Evolutionary conservation across 1,284 basidiomycete genomes (phyloP).

Genomic region (Malassezia arunalokei): DNA sequence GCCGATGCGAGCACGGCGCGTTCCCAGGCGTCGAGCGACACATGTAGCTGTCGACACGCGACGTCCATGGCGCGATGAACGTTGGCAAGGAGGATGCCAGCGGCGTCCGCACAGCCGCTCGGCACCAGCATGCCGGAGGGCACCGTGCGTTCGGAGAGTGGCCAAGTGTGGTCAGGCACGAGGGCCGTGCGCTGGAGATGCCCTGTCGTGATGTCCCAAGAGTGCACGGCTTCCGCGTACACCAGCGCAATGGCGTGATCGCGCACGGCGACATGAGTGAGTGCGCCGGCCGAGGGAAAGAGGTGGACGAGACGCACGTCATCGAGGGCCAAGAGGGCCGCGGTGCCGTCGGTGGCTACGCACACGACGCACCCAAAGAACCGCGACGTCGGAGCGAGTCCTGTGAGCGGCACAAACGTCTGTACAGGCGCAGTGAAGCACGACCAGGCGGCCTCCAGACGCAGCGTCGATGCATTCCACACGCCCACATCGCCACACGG

Average conservation of each 20-base stretch:
- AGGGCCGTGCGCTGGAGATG: too few relatives aligned
- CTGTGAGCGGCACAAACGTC: slow-evolving; percentile 54
- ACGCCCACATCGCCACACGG: slow-evolving; percentile 28
- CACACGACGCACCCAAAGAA: slow-evolving; percentile 63
- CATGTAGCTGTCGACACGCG: slow-evolving; percentile 19
- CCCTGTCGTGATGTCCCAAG: too few relatives aligned
- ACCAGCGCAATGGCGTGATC: slow-evolving; percentile 62
- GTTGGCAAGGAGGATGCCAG: slow-evolving; percentile 28
- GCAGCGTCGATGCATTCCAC: slow-evolving; percentile 58
- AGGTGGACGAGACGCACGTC: slow-evolving; percentile 59
- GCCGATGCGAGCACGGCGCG: too few relatives aligned
- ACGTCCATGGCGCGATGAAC: slow-evolving; percentile 34
- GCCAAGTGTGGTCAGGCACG: too few relatives aligned
- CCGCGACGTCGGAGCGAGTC: slow-evolving; percentile 52
- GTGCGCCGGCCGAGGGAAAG: slow-evolving; percentile 56
- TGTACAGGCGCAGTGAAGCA: slow-evolving; percentile 58
- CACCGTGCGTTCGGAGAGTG: background rate
- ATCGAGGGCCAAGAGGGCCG: slow-evolving; percentile 65
- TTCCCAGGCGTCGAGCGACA: background rate
- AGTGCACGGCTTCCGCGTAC: slow-evolving; percentile 49
- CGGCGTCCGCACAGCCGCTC: slow-evolving; percentile 19
- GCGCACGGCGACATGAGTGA: slow-evolving; percentile 57
- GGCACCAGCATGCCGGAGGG: slow-evolving; percentile 22
- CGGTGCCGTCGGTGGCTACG: slow-evolving; percentile 65
- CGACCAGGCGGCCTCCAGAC: slow-evolving; percentile 58